A percentile compares a stretch with the other conserved stretches of the same genome.
These are phyloP conservation scores for Hansfordia pulvinata DNA, from an alignment of 2,329 filamentous ascomycete genomes.

Conservation along the genomic window DNA sequence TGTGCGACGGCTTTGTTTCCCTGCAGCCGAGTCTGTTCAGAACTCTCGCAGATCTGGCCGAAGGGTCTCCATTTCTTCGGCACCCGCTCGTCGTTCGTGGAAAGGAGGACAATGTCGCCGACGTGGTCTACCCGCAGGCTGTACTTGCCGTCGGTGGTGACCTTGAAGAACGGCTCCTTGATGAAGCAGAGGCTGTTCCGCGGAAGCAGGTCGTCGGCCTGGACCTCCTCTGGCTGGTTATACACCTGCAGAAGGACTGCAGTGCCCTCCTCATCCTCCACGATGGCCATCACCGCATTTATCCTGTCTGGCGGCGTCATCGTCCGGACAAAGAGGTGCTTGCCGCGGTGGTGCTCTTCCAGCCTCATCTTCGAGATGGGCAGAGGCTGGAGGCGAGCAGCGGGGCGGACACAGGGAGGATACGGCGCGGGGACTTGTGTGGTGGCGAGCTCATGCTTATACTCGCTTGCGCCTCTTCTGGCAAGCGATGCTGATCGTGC, in stretches of 20 bases:
- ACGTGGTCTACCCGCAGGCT: slow-evolving; percentile 37
- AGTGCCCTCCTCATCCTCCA: slow-evolving; percentile 23
- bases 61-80: slow-evolving; percentile 21
- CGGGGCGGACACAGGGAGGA: slow-evolving; percentile 9
- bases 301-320: slow-evolving; percentile 8
- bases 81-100: slow-evolving; percentile 20
- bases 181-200: slow-evolving; percentile 24
- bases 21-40: slow-evolving; percentile 9
- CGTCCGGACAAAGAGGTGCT: slow-evolving; percentile 6
- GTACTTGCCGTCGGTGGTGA: slow-evolving; percentile 21
- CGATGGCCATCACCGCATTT: slow-evolving; percentile 13
- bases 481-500: slow-evolving; percentile 1
- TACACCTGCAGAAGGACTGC: slow-evolving; percentile 23
- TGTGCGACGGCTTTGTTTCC: slow-evolving; percentile 20
- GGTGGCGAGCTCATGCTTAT: slow-evolving; percentile 1
- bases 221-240: slow-evolving; percentile 24
- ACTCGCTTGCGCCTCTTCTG: not conserved
- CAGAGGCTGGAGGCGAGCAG: slow-evolving; percentile 9
- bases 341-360: slow-evolving; percentile 14
- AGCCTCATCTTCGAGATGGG: slow-evolving; percentile 15
- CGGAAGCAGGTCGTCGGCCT: slow-evolving; percentile 19
- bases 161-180: slow-evolving; percentile 40
- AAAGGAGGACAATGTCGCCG: slow-evolving; percentile 29
- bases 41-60: slow-evolving; percentile 4
- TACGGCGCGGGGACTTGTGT: slow-evolving; percentile 10